Evolutionary conservation across 768 basidiomycete species (phyloP), one percentile per base, ranked within the genome.

Genomic region (Clavaria fumosa): DNA sequence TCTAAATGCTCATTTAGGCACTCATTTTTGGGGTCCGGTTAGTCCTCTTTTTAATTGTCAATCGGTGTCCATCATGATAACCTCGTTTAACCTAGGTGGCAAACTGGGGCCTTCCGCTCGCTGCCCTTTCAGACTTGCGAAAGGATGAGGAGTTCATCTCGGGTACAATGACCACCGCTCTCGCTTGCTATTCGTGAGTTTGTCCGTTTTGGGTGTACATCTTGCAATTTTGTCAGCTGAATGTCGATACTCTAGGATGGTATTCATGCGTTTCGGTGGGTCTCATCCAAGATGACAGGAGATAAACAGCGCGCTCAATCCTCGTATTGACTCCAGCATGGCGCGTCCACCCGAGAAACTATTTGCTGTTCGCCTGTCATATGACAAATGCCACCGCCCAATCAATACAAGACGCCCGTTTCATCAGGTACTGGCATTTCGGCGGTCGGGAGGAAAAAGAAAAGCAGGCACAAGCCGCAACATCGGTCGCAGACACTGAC

Each of bases 141-240:
- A 95, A 90, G 54, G 89, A 96, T 72, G 89, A 95, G 57, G 86
- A 95, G 49, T 69, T 88, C 53, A 99, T 99, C 48, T 96, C 91
- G 35, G 93, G 91, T 11, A 72, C 89, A 23, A 99, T 99, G 93
- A 91, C 89, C 2, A 74, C 84, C 31, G 84, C 93, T 17, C 70
- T 99, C 28, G 70, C 75, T 6, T 69, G 65, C 41, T 99, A 99
- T 60, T 97, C 93, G 91, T 96, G 53, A 61, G 89, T 78, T 34
- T n/a, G n/a, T n/a, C n/a, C n/a, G n/a, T n/a, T n/a, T n/a, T n/a
- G n/a, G n/a, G n/a, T n/a, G n/a, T n/a, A n/a, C n/a, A n/a, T n/a
- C n/a, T n/a, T n/a, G n/a, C n/a, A n/a, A n/a, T n/a, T n/a, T n/a
- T n/a, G n/a, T n/a, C n/a, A n/a, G n/a, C n/a, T n/a, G 21, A 3